Evolutionary conservation across 768 basidiomycete species (phyloP), one percentile per base, ranked within the genome.

Genomic region (Floccularia luteovirens): DNA sequence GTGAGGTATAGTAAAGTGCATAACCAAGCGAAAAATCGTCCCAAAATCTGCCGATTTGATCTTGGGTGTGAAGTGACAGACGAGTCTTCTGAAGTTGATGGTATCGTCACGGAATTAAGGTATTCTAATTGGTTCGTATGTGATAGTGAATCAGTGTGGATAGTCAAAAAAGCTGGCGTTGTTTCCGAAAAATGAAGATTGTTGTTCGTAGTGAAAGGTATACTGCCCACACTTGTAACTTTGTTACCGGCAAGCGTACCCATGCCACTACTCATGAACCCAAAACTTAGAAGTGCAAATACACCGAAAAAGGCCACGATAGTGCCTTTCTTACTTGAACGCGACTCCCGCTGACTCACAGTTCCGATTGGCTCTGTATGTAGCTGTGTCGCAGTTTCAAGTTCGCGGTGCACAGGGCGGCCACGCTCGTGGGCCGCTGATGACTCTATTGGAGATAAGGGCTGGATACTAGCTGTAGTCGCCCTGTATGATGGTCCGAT

Each of bases 1-100:
- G 94, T 97, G 24, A 99, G 66, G 60, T 99, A 99, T 12, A 97
- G 66, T 0, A 80, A 87, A 1, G 93, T 91, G 56, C 94, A 97
- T 14, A 83, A 54, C 96, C 96, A 99, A 6, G 96, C 93, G 40
- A 86, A 91, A 39, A 91, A 76, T 2, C 96, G 82, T 1, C 96
- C 96, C 36, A 98, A 63, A 19, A 91, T 55, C 35, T 76, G 82
- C 51, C 91, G 75, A 38, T 57, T 59, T 30, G 54, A 53, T 6
- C 56, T 54, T n/a, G 41, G 43, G 34, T 46, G 48, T 30, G 52
- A 54, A 30, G 54, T 52, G 19, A 54, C 47, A n/a, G 50, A 43
- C 12, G 53, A 48, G 11, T 37, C 25, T 16, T 50, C 44, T 22
- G 43, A 19, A 23, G 39, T 19, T n/a, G n/a, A n/a, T n/a, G n/a